Evolutionary conservation across 495 filamentous ascomycete genomes (phyloP).

Genomic region (Xylaria castorea): DNA sequence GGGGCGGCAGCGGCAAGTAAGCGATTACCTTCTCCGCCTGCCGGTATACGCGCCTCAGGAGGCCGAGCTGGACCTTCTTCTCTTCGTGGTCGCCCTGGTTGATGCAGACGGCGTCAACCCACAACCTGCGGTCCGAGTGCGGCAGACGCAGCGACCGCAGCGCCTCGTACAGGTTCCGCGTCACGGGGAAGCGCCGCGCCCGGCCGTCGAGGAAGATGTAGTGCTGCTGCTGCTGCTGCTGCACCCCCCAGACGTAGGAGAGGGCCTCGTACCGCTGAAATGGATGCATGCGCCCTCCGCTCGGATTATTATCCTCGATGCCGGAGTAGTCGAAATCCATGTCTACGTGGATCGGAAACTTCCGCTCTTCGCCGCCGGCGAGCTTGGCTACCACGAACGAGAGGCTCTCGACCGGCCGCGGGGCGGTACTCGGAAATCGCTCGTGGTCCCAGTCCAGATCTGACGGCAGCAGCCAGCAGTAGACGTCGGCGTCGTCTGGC

Average conservation of each 20-base stretch:
- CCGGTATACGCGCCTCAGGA: conserved; percentile 30
- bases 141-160: background rate
- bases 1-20: background rate
- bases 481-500: background rate
- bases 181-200: background rate
- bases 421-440: background rate
- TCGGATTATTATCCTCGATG: background rate
- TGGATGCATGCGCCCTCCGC: background rate
- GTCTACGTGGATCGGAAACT: background rate
- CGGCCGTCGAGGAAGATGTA: conserved; percentile 19
- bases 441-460: conserved; percentile 1
- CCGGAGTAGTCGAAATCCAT: background rate
- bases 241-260: conserved; percentile 32
- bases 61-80: conserved; percentile 21
- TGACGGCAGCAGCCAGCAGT: background rate
- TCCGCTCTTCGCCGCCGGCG: background rate
- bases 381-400: background rate
- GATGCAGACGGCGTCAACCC: conserved; percentile 34
- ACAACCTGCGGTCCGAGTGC: conserved; percentile 7
- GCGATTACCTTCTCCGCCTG: conserved; percentile 8
- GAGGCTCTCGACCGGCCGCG: background rate
- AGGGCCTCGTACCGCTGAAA: conserved; percentile 26
- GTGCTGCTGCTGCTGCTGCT: background rate
- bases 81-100: conserved; percentile 29
- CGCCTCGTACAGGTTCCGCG: background rate